Conservation (phyloP, 2,329 filamentous ascomycete species). For the Verticillium longisporum region DNA sequence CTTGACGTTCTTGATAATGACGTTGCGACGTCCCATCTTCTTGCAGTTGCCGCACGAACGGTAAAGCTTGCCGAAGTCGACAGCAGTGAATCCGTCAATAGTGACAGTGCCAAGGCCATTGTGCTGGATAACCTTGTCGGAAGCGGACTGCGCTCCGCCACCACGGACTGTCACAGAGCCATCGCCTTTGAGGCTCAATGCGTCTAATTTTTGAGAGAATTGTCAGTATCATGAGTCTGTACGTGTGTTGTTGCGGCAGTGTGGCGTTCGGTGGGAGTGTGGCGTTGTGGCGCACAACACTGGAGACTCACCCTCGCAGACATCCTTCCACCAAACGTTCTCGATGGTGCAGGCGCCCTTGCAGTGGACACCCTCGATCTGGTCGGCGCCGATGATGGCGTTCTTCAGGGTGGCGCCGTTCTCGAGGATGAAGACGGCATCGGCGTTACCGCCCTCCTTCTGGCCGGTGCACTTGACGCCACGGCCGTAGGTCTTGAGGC, state of each 20-base stretch:
- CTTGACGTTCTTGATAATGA: constrained; percentile 12
- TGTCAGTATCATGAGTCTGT: no score
- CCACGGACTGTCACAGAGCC: no score
- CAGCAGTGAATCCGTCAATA: constrained; percentile 10
- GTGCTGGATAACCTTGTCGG: constrained; percentile 12
- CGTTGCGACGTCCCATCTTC: constrained; percentile 10
- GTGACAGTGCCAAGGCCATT: constrained; percentile 12
- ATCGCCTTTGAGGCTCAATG: constrained; percentile 8
- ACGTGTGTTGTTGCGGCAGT: no score
- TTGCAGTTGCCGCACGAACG: constrained; percentile 13
- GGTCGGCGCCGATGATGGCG: constrained; percentile 37
- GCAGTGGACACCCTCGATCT: constrained; percentile 40
- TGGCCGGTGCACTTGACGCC: constrained; percentile 32
- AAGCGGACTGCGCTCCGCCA: constrained; percentile 8
- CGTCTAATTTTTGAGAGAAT: background rate
- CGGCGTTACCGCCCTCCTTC: constrained; percentile 33
- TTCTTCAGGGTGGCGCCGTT: constrained; percentile 35
- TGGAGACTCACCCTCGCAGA: constrained; percentile 25
- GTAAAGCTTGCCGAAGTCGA: constrained; percentile 13
- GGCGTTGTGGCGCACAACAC: no score
- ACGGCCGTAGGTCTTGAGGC: constrained; percentile 27
- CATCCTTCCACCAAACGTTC: constrained; percentile 43
- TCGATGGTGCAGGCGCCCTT: constrained; percentile 32
- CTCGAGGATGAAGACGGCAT: constrained; percentile 34
- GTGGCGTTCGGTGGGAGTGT: no score